A percentile compares a stretch with the other conserved stretches of the same genome.
Evolutionary conservation across 345 rosid genomes (phyloP).

Genomic region (Angophora floribunda): DNA sequence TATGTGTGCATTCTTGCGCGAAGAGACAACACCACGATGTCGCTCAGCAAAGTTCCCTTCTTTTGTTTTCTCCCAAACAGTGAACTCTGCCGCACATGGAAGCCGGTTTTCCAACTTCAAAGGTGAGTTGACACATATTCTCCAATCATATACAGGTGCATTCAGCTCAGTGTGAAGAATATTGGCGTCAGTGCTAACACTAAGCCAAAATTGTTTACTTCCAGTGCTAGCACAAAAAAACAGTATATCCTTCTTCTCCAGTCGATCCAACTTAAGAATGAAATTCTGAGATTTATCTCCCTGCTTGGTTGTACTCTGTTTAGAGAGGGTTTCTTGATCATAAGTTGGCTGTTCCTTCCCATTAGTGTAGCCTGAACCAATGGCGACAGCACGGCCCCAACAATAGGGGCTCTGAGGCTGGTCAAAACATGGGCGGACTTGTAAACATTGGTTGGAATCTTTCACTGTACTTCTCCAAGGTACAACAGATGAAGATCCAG

Average conservation of each 20-base stretch:
- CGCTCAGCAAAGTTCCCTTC: constrained; percentile 67
- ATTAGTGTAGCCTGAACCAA: constrained; percentile 42
- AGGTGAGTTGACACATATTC: constrained; percentile 74
- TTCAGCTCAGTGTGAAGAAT: constrained; percentile 88
- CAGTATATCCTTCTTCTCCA: constrained; percentile 91
- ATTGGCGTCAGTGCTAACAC: constrained; percentile 80
- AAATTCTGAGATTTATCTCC: constrained; percentile 41
- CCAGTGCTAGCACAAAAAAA: constrained; percentile 48
- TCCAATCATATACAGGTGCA: constrained; percentile 96
- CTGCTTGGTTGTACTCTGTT: constrained; percentile 50
- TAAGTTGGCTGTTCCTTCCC: constrained; percentile 63
- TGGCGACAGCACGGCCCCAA: constrained; percentile 62
- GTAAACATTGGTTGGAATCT: constrained; percentile 59
- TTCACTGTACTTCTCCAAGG: constrained; percentile 80
- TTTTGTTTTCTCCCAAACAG: constrained; percentile 71
- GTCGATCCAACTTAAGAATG: constrained; percentile 59
- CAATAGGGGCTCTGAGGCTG: constrained; percentile 35
- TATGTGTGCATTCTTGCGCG: constrained; percentile 51
- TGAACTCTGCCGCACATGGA: constrained; percentile 81
- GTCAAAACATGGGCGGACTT: constrained; percentile 57
- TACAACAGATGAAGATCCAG: constrained; percentile 66
- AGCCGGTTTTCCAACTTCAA: constrained; percentile 93
- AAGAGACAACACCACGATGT: constrained; percentile 50
- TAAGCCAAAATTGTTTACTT: constrained; percentile 78
- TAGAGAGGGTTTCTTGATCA: constrained; percentile 58